Conservation (phyloP, 2,329 filamentous ascomycete genomes). For the Talaromyces sp. region DNA sequence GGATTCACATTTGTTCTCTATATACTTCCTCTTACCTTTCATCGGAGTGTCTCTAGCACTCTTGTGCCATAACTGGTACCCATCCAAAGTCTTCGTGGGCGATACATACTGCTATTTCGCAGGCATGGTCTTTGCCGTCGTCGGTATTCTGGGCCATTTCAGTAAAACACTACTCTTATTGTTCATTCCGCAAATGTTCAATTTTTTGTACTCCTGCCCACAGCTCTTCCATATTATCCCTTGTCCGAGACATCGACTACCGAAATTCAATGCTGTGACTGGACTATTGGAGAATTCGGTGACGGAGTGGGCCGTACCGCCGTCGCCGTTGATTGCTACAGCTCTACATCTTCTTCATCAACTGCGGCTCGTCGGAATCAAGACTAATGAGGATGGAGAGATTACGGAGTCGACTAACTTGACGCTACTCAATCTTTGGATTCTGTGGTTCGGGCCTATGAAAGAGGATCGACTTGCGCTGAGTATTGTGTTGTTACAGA, state of each 20-base stretch:
- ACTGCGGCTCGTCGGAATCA: constrained; percentile 64
- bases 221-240: constrained; percentile 87
- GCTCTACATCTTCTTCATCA: constrained; percentile 63
- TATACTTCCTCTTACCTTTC: constrained; percentile 92
- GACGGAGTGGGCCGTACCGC: constrained; percentile 70
- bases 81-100: constrained; percentile 89
- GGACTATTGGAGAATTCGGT: constrained; percentile 82
- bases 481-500: constrained; percentile 76
- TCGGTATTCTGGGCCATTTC: constrained; percentile 95
- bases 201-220: constrained; percentile 88
- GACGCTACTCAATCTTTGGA: constrained; percentile 90
- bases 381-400: constrained; percentile 60
- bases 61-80: constrained; percentile 90
- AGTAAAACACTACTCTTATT: constrained; percentile 91
- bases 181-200: constrained; percentile 90
- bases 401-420: constrained; percentile 83
- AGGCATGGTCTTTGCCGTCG: constrained; percentile 97
- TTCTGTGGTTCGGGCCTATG: constrained; percentile 90
- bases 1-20: constrained; percentile 91
- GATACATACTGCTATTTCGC: constrained; percentile 99
- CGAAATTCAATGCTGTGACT: constrained; percentile 77
- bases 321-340: constrained; percentile 57
- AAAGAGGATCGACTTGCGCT: constrained; percentile 76
- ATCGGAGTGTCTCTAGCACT: constrained; percentile 85
- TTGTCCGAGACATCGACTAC: constrained; percentile 87